Percentiles rank a stretch among this genome's conserved stretches.
These are phyloP conservation scores for Xylaria sp. DNA, from an alignment of 2,329 filamentous ascomycete genomes.

Conservation along the genomic window DNA sequence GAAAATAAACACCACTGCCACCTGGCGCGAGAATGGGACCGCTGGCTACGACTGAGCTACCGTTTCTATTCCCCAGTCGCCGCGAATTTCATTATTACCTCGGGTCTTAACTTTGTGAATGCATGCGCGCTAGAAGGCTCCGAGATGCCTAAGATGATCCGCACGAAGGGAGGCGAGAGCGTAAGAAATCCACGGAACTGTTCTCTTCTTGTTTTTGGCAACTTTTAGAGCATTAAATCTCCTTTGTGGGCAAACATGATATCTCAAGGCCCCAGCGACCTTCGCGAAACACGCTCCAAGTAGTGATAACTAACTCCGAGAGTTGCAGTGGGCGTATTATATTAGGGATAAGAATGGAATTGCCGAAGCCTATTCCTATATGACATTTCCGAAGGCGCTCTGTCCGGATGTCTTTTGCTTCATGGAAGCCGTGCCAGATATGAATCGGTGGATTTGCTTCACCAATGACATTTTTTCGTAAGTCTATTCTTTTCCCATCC, in stretches of 20 bases:
- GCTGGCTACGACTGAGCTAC: slow-evolving; percentile 35
- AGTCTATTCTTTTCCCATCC: slow-evolving; percentile 16
- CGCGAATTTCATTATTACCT: slow-evolving; percentile 42
- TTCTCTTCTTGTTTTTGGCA: no score
- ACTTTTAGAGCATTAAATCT: no score
- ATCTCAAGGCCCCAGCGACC: no score
- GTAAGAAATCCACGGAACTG: no score
- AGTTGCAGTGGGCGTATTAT: slow-evolving; percentile 39
- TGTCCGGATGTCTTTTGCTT: slow-evolving; percentile 43
- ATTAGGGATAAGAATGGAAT: slow-evolving; percentile 44
- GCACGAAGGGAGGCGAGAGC: slow-evolving; percentile 34
- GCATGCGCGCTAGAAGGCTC: slow-evolving; percentile 41
- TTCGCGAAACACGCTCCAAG: no score
- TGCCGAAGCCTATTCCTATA: slow-evolving; percentile 41
- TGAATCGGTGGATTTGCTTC: slow-evolving; percentile 41
- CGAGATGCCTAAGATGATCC: slow-evolving; percentile 34
- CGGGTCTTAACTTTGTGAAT: slow-evolving; percentile 45
- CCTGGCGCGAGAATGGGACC: slow-evolving; percentile 39
- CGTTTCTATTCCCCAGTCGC: slow-evolving; percentile 39
- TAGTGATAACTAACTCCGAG: no score
- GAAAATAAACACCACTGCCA: slow-evolving; percentile 33
- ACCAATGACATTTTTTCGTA: slow-evolving; percentile 46
- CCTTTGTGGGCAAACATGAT: no score
- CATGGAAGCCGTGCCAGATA: slow-evolving; percentile 43
- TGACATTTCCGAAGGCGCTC: slow-evolving; percentile 42